Evolutionary conservation across 116 monocot species (phyloP), one percentile per base, ranked within the genome.

Genomic region (Cymodocea nodosa): DNA sequence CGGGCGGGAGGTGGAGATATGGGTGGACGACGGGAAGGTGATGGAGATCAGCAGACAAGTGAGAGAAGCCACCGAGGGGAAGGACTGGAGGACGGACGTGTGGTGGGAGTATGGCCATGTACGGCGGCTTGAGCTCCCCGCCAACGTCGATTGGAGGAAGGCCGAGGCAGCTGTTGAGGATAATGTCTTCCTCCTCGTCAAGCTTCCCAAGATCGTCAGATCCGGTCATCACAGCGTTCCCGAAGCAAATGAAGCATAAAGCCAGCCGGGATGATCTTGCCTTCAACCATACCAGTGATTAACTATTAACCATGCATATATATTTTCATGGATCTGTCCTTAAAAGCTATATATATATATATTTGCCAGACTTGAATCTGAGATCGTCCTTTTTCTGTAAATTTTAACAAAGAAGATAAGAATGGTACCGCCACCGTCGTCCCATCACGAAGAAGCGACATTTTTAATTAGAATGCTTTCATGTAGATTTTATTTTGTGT

Each of bases 101-200:
- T 94, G 94, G 94, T 94, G 94, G 94, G 89, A 94, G 66, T 71
- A 82, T 30, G 94, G 94, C 18, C 84, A 76, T 54, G 94, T 94
- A 11, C 71, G 94, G 71, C 82, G 94, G 12, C 50, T 94, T 44
- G 94, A 94, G 73, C 71, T 89, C 36, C 89, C 94, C 6, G 75
- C 80, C 15, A 70, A 89, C 69, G 89, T 84, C 1, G 76, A 84
- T 50, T 82, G 82, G 82, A 77, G 50, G 61, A 84, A 76, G 69
- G 56, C 73, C 6, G 89, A 82, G 61, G 94, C 89, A 53, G 79
- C 55, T 60, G 12, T 82, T 25, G 74, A 77, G 2, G 77, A 84
- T 12, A 82, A 83, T 44, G 48, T 18, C 66, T 62, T 73, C 54
- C 80, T 94, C 0, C 87, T 83, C 81, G 83, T 94, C 52, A 89